Conservation (phyloP, 1,139 yeast genomes). For the Spencermartinsiella ligniputridi region DNA sequence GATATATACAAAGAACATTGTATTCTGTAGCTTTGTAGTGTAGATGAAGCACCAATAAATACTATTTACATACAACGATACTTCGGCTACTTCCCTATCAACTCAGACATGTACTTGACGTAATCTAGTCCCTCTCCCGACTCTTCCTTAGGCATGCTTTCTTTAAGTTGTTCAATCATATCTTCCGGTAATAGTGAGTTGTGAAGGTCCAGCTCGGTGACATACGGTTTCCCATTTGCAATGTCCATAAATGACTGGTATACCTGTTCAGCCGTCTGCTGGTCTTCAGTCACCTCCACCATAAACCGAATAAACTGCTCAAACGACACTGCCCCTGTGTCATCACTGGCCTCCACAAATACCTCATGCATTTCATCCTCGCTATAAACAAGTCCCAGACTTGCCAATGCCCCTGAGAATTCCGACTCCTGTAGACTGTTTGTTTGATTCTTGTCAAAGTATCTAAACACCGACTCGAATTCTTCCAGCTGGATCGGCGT, state of each 20-base stretch:
- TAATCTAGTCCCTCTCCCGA: conserved; percentile 33
- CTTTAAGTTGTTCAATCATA: conserved; percentile 32
- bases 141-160: conserved; percentile 29
- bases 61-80: neutral
- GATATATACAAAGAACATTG: neutral
- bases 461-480: conserved; percentile 40
- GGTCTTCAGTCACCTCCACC: conserved; percentile 40
- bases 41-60: neutral
- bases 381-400: conserved; percentile 36
- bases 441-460: conserved; percentile 36
- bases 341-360: conserved; percentile 31
- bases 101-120: conserved; percentile 28
- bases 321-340: conserved; percentile 30
- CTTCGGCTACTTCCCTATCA: too few relatives aligned
- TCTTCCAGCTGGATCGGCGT: conserved; percentile 42
- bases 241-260: conserved; percentile 38
- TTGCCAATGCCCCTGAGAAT: conserved; percentile 39
- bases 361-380: conserved; percentile 38
- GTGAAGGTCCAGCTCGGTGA: conserved; percentile 39
- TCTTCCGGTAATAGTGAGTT: conserved; percentile 35
- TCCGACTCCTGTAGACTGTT: conserved; percentile 35
- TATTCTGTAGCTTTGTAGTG: neutral
- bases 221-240: conserved; percentile 38
- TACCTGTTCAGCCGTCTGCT: conserved; percentile 39
- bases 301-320: conserved; percentile 39